Conservation (phyloP, 352 stramenopile genomes). For the Globisporangium canariense region DNA sequence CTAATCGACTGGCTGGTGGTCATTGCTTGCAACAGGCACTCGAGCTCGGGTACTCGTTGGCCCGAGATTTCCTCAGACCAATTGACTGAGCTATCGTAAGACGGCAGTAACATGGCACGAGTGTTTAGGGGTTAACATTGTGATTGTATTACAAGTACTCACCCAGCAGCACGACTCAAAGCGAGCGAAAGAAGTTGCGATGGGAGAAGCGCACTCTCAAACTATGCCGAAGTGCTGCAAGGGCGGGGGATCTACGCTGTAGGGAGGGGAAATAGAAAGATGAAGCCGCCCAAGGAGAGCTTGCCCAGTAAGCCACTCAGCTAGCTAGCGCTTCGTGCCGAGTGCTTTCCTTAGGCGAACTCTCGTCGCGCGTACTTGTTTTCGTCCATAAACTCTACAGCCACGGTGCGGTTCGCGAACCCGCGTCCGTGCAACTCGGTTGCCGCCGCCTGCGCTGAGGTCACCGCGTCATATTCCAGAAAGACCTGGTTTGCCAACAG, state of each 20-base stretch:
- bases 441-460: slow-evolving; percentile 76
- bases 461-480: slow-evolving; percentile 89
- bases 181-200: background rate
- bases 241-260: background rate
- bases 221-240: background rate
- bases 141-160: slow-evolving; percentile 14
- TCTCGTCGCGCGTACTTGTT: slow-evolving; percentile 81
- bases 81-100: slow-evolving; percentile 5
- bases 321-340: background rate
- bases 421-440: slow-evolving; percentile 89
- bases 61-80: slow-evolving; percentile 44
- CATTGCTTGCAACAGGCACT: slow-evolving; percentile 23
- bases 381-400: slow-evolving; percentile 87
- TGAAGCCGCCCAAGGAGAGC: background rate
- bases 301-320: background rate
- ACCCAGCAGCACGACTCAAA: background rate
- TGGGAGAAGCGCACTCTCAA: background rate
- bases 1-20: background rate
- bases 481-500: slow-evolving; percentile 67
- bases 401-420: slow-evolving; percentile 92
- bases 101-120: background rate
- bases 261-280: background rate
- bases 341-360: slow-evolving; percentile 34
- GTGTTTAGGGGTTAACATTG: slow-evolving; percentile 7
- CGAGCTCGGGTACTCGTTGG: slow-evolving; percentile 55